Conservation (phyloP, 495 filamentous ascomycete species). For the Penicillium samsonianum region DNA sequence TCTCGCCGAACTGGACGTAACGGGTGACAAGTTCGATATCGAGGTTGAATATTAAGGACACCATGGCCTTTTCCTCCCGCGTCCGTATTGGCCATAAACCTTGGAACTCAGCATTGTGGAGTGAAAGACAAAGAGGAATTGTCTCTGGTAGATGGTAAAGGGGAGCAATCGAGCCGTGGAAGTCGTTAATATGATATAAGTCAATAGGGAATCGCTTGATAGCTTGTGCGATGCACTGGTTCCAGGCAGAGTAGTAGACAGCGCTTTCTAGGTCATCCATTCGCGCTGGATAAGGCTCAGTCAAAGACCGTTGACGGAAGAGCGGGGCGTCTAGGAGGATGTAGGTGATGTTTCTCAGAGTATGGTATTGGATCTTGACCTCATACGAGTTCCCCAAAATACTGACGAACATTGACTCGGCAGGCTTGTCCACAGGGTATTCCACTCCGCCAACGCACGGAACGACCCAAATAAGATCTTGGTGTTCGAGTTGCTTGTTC, state of each 20-base stretch:
- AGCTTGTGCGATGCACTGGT: conserved; percentile 65
- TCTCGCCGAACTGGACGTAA: conserved; percentile 64
- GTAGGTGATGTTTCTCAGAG: conserved; percentile 68
- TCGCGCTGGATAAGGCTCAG: conserved; percentile 67
- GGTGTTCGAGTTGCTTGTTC: conserved; percentile 66
- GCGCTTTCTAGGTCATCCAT: conserved; percentile 75
- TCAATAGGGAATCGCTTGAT: conserved; percentile 63
- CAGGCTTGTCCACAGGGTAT: conserved; percentile 62
- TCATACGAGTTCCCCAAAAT: conserved; percentile 65
- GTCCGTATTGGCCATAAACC: conserved; percentile 74
- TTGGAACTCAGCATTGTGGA: conserved; percentile 74
- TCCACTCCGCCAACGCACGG: conserved; percentile 64
- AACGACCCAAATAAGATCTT: too few species aligned
- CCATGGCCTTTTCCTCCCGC: conserved; percentile 63
- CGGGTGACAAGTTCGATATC: conserved; percentile 42
- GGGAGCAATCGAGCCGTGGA: conserved; percentile 72
- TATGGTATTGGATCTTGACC: conserved; percentile 66
- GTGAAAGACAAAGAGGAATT: conserved; percentile 48
- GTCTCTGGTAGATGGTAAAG: conserved; percentile 69
- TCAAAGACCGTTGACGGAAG: conserved; percentile 67
- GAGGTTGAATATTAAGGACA: conserved; percentile 69
- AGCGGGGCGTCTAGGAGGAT: conserved; percentile 70
- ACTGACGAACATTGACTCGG: conserved; percentile 63
- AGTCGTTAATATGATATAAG: conserved; percentile 81
- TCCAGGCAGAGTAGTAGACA: conserved; percentile 74